Percentiles rank a stretch among this genome's conserved stretches.
phyloP scores from a whole-genome alignment of 1,284 basidiomycete genomes.

The Apiotrichum veenhuisii region DNA sequence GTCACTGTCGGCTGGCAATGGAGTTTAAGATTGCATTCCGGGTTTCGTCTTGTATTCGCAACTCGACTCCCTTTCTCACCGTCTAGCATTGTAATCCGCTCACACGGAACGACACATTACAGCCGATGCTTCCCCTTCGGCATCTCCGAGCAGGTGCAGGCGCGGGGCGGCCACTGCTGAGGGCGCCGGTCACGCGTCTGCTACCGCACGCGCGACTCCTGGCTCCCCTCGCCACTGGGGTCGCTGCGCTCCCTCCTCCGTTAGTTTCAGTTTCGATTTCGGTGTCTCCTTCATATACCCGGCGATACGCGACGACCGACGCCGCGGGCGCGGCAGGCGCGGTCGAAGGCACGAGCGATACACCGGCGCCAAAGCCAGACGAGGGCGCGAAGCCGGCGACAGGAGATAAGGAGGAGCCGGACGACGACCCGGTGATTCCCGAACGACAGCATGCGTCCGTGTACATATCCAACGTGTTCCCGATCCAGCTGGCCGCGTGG shows the following conservation, averaged over 20 bases:
- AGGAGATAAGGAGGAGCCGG: too few relatives aligned
- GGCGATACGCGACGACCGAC: background rate
- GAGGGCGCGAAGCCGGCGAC: too few relatives aligned
- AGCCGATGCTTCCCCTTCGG: background rate
- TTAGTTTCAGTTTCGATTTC: too few relatives aligned
- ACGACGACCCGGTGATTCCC: background rate
- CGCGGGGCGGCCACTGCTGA: background rate
- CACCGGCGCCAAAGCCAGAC: too few relatives aligned
- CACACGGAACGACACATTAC: background rate
- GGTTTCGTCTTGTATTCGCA: background rate
- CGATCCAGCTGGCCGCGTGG: slow-evolving; percentile 40
- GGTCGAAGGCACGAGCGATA: too few relatives aligned
- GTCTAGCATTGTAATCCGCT: background rate
- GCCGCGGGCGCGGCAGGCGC: too few relatives aligned
- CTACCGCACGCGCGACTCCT: background rate
- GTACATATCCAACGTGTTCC: slow-evolving; percentile 50
- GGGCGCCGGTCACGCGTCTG: background rate
- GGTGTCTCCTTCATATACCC: too few relatives aligned
- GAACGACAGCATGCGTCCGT: slow-evolving; percentile 39
- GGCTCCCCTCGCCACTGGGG: background rate
- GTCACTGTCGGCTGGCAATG: too few relatives aligned
- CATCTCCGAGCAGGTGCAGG: background rate
- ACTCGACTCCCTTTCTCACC: background rate
- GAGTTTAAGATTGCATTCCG: too few relatives aligned
- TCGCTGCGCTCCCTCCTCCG: too few relatives aligned